phyloP scores from a whole-genome alignment of 2,329 filamentous ascomycete species.

The Corinectria fuckeliana region DNA sequence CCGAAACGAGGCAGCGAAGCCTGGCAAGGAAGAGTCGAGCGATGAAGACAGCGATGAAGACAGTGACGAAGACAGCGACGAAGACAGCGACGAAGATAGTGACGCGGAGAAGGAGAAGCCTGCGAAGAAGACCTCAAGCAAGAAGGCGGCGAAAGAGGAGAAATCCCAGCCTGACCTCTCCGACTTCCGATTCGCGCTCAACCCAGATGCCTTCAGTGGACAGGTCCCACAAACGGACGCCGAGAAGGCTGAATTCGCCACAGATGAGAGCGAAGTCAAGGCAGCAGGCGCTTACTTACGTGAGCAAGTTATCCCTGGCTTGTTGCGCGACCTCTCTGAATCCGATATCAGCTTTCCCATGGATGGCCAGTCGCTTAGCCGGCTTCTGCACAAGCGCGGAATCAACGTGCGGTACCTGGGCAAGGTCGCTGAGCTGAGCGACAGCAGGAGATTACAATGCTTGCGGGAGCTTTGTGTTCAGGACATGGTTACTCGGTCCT shows the following conservation, averaged over 20 bases:
- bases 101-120: constrained; percentile 40
- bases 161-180: constrained; percentile 79
- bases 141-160: constrained; percentile 31
- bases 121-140: constrained; percentile 26
- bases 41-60: constrained; percentile 46
- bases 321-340: constrained; percentile 86
- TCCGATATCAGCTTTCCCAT: constrained; percentile 97
- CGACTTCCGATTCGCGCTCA: constrained; percentile 85
- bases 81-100: constrained; percentile 37
- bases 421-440: constrained; percentile 74
- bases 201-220: constrained; percentile 94
- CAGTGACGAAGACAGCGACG: constrained; percentile 26
- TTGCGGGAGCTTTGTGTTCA: constrained; percentile 80
- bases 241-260: constrained; percentile 82
- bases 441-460: constrained; percentile 75
- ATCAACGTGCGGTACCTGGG: constrained; percentile 98
- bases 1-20: constrained; percentile 49
- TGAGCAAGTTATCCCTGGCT: constrained; percentile 78
- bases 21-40: constrained; percentile 39
- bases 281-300: constrained; percentile 81
- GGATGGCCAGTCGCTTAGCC: constrained; percentile 92
- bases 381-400: constrained; percentile 92
- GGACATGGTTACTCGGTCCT: constrained; percentile 93
- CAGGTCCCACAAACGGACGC: constrained; percentile 88
- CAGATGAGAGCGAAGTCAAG: constrained; percentile 88